Base-by-base conservation (phyloP, 208 protist genomes). In the Eutreptiella sp. region DNA sequence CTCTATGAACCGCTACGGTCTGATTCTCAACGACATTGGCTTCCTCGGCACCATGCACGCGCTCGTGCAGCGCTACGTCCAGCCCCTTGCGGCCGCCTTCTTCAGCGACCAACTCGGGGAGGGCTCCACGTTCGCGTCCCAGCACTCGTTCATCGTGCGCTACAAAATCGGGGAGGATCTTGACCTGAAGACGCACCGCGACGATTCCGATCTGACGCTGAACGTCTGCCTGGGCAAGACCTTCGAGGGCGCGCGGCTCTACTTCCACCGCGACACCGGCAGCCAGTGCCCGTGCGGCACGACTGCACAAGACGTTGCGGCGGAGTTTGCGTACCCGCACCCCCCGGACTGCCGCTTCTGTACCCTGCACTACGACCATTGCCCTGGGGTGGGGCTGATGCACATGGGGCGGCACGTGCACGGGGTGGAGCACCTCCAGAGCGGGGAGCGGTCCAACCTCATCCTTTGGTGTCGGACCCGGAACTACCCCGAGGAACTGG, bases 1-100 rank as follows among this genome's bases (percentile, higher is more conserved):
- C 23, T 57, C 50, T 46, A 57, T 57, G 50, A 57, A 57, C 23
- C 33, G 31, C 34, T 57, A 27, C 32, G 50, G 50, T 11, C 24
- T 57, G 16, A 27, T 57, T 0, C 24, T 36, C 0, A 39, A 57
- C 34, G 50, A 57, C n/a, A 19, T 57, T n/a, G 50, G 50, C 29
- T 26, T 57, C 14, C n/a, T n/a, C n/a, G n/a, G n/a, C n/a, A n/a
- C n/a, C n/a, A n/a, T n/a, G n/a, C n/a, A n/a, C n/a, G n/a, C n/a
- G n/a, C n/a, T n/a, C n/a, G n/a, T n/a, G n/a, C n/a, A n/a, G n/a
- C n/a, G n/a, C n/a, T n/a, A n/a, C n/a, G n/a, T n/a, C n/a, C n/a
- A n/a, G n/a, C n/a, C n/a, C n/a, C n/a, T n/a, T n/a, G n/a, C n/a
- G n/a, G n/a, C n/a, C n/a, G n/a, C 43, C 3, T 32, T 55, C 36